Conservation (phyloP, 1,139 yeast genomes). For the Candida tetrigidarum region DNA sequence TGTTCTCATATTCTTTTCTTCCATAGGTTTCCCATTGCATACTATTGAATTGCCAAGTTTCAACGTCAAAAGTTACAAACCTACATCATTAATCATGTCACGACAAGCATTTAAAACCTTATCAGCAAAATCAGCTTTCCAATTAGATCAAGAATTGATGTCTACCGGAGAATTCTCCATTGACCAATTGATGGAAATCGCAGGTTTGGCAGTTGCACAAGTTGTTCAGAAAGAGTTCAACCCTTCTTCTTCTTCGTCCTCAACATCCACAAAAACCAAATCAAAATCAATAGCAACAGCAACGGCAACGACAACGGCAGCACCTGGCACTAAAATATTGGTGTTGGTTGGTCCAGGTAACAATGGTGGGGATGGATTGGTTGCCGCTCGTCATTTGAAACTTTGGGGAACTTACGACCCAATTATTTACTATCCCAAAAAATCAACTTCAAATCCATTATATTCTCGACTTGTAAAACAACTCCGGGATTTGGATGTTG, state of each 20-base stretch:
- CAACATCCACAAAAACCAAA: too few species aligned
- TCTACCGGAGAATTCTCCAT: constrained; percentile 81
- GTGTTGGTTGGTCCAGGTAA: constrained; percentile 94
- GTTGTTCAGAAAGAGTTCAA: constrained; percentile 73
- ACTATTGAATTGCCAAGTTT: constrained; percentile 1
- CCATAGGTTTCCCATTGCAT: constrained; percentile 3
- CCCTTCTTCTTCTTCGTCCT: too few species aligned
- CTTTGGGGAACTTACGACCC: constrained; percentile 78
- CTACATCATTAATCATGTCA: not conserved
- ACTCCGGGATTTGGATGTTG: constrained; percentile 57
- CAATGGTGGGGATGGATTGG: constrained; percentile 96
- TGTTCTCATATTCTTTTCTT: constrained; percentile 1
- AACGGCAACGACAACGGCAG: not conserved
- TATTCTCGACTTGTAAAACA: constrained; percentile 58
- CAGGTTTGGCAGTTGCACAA: constrained; percentile 93
- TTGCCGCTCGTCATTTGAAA: constrained; percentile 89
- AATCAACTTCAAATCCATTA: constrained; percentile 46
- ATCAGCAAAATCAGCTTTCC: constrained; percentile 73
- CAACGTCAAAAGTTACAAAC: not conserved
- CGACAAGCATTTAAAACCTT: constrained; percentile 36
- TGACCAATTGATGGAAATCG: constrained; percentile 96
- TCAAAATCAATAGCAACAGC: too few species aligned
- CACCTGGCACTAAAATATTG: constrained; percentile 41
- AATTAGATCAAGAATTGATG: constrained; percentile 86
- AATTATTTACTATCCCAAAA: constrained; percentile 67